Base-by-base conservation (phyloP, 106 monocot genomes). In the Hemerocallis citrina region DNA sequence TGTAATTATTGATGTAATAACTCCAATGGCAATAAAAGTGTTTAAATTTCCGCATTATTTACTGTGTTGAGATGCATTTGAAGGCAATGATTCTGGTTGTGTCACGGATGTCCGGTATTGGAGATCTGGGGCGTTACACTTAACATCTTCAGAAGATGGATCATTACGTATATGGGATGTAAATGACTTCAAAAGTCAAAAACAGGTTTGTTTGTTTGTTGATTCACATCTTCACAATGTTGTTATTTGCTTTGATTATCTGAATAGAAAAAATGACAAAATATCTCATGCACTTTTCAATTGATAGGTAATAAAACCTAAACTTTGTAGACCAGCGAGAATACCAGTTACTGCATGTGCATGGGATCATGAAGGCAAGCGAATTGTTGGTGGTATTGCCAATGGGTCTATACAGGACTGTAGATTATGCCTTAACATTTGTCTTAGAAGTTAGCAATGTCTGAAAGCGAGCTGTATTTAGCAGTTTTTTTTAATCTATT, bases 161-260 rank as follows among this genome's bases (percentile, higher is more conserved):
- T 98, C 98, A 21, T 65, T 98, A 45, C 98, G 92, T 24, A 70
- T 98, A 60, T 98, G 98, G 98, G 98, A 98, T 82, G 92, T 92
- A 10, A 67, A 75, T 21, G 88, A 98, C 45, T 92, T 98, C 61
- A 81, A 75, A 64, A 75, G 85, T 67, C 98, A 98, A 70, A 98
- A 98, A 40, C 92, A 98, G 92, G 92, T 92, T 42, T 69, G 34
- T 30, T 57, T 51, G 0, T 32, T 38, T 58, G 52, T 15, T 10
- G 7, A 32, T 54, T 57, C 9, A 28, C 10, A 49, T 50, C 11
- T 19, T 15, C 20, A 28, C 45, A 13, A 34, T 24, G n/a, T n/a
- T n/a, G n/a, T n/a, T n/a, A 40, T 10, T 7, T 38, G 38, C 14
- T 43, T 35, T 33, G 20, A n/a, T n/a, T n/a, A n/a, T 19, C 14